A percentile compares a stretch with the other conserved stretches of the same genome.
These are phyloP conservation scores for Stygiomarasmius scandens DNA, from an alignment of 1,284 basidiomycete species.

Conservation along the genomic window DNA sequence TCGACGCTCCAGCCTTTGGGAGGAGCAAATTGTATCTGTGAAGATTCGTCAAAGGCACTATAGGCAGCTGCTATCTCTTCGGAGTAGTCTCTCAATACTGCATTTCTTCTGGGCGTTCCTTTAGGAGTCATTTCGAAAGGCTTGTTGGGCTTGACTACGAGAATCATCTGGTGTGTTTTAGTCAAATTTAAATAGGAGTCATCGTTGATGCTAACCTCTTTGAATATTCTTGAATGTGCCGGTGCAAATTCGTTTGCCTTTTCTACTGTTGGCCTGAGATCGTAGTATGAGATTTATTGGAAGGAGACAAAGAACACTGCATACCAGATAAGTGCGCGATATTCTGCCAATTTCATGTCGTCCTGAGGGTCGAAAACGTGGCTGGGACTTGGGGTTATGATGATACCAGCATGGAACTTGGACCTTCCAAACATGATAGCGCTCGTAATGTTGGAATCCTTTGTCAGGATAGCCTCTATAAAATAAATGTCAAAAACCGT, in stretches of 20 bases:
- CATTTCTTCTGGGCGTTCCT: conserved; percentile 27
- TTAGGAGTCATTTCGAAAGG: conserved; percentile 36
- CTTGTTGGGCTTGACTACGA: conserved; percentile 28
- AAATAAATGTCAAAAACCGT: conserved; percentile 10
- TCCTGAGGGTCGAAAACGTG: conserved; percentile 26
- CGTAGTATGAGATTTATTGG: background rate
- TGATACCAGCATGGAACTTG: conserved; percentile 31
- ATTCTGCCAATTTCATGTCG: conserved; percentile 21
- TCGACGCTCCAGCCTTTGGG: conserved; percentile 3
- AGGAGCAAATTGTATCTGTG: conserved; percentile 1
- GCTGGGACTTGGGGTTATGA: conserved; percentile 28
- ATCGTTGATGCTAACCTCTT: conserved; percentile 28
- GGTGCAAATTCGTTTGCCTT: conserved; percentile 43
- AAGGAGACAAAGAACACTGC: background rate
- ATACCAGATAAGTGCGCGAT: conserved; percentile 30
- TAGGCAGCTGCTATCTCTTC: conserved; percentile 30
- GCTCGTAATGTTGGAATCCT: conserved; percentile 25
- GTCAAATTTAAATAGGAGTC: background rate
- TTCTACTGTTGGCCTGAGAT: conserved; percentile 37
- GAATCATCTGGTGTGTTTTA: conserved; percentile 29
- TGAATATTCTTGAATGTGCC: conserved; percentile 42
- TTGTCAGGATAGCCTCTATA: conserved; percentile 16
- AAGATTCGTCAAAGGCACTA: conserved; percentile 7
- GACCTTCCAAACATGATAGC: conserved; percentile 35
- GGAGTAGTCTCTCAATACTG: conserved; percentile 28